phyloP scores from a whole-genome alignment of 345 rosid species.

The Pistacia atlantica region DNA sequence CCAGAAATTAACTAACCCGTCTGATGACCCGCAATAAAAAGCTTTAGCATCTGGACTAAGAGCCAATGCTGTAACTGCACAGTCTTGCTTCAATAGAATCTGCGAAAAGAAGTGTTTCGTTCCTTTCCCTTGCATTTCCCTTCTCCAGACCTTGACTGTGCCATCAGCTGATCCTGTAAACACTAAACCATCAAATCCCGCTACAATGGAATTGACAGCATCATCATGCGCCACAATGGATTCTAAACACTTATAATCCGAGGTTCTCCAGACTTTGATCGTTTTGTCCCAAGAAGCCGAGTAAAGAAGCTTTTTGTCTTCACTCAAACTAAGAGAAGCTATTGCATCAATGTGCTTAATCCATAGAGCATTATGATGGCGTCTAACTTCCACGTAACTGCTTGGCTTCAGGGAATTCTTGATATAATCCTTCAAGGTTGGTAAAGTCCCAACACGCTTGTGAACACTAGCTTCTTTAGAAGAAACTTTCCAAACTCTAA shows the following conservation, averaged over 20 bases:
- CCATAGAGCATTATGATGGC: conserved; percentile 49
- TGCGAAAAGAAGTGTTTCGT: conserved; percentile 86
- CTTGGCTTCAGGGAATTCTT: conserved; percentile 60
- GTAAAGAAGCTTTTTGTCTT: conserved; percentile 59
- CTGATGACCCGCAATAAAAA: conserved; percentile 84
- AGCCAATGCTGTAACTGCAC: conserved; percentile 74
- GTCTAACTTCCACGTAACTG: conserved; percentile 52
- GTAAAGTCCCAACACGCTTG: conserved; percentile 71
- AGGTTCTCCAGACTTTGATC: conserved; percentile 79
- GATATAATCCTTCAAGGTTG: conserved; percentile 58
- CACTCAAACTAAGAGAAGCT: conserved; percentile 73
- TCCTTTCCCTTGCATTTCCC: conserved; percentile 83
- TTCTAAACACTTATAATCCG: conserved; percentile 72
- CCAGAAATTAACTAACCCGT: conserved; percentile 84
- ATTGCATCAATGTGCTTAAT: conserved; percentile 74
- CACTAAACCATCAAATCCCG: conserved; percentile 78
- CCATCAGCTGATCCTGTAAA: conserved; percentile 93
- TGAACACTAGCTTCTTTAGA: conserved; percentile 44
- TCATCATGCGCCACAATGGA: conserved; percentile 81
- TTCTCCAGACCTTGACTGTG: conserved; percentile 81
- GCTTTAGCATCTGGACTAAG: conserved; percentile 53
- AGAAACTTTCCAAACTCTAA: conserved; percentile 75
- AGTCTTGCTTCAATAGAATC: conserved; percentile 76
- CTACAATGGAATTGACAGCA: conserved; percentile 68
- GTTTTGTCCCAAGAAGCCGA: conserved; percentile 94